These are phyloP conservation scores for Leptographium flavum DNA, from an alignment of 2,329 filamentous ascomycete genomes.

Conservation along the genomic window DNA sequence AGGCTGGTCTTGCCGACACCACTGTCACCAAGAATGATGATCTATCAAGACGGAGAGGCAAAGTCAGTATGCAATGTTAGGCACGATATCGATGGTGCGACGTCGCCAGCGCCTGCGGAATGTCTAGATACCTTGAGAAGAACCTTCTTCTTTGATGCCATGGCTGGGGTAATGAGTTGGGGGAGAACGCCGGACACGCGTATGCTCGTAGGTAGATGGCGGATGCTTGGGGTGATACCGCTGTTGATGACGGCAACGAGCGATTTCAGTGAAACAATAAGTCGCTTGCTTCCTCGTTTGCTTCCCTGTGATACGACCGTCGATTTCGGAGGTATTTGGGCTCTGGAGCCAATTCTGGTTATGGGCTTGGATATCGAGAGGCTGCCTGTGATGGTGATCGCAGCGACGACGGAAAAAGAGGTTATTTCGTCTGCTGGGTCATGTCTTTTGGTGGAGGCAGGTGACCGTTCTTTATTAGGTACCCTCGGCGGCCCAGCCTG, in stretches of 20 bases:
- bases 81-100: background rate
- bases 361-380: background rate
- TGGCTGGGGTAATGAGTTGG: conserved; percentile 22
- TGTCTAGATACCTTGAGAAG: conserved; percentile 57
- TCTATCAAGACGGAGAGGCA: conserved; percentile 35
- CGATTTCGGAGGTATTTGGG: background rate
- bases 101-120: background rate
- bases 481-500: background rate
- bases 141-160: conserved; percentile 81
- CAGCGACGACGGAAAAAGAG: background rate
- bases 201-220: background rate
- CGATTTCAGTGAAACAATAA: background rate
- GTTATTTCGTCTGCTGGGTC: background rate
- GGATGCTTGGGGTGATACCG: background rate
- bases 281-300: background rate
- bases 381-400: background rate
- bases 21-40: conserved; percentile 97
- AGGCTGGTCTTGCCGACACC: conserved; percentile 98
- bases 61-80: conserved; percentile 4
- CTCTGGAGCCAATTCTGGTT: background rate
- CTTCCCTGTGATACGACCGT: background rate
- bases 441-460: background rate
- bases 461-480: background rate
- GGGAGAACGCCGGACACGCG: background rate
- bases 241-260: background rate